These are phyloP conservation scores for Cymbidium sinense DNA, from an alignment of 106 monocot genomes.

Conservation along the genomic window DNA sequence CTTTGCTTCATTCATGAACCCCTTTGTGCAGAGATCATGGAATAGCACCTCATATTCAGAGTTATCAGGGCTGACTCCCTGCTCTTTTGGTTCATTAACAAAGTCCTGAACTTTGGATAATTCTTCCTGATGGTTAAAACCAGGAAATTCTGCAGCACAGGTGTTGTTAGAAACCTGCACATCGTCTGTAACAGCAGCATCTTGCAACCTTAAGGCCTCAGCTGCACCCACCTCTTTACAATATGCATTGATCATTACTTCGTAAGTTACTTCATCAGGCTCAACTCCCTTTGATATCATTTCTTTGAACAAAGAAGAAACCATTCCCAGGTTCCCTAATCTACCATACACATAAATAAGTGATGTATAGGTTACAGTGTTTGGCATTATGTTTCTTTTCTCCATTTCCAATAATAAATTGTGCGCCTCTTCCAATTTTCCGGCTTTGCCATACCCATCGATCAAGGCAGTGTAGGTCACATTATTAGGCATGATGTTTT, in stretches of 20 bases:
- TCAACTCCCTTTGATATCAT: conserved; percentile 41
- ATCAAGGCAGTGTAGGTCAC: conserved; percentile 56
- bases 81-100: conserved; percentile 31
- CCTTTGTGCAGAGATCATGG: conserved; percentile 18
- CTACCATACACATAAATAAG: conserved; percentile 45
- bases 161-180: conserved; percentile 5
- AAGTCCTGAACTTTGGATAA: conserved; percentile 25
- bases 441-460: conserved; percentile 39
- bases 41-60: conserved; percentile 27
- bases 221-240: conserved; percentile 35
- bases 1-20: conserved; percentile 30
- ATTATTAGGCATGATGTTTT: conserved; percentile 37
- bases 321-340: conserved; percentile 28
- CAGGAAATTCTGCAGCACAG: conserved; percentile 27
- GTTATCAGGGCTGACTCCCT: conserved; percentile 22
- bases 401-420: conserved; percentile 56
- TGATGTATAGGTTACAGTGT: conserved; percentile 50
- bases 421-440: conserved; percentile 43
- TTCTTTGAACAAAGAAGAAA: conserved; percentile 48
- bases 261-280: conserved; percentile 52
- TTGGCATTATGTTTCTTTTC: conserved; percentile 39
- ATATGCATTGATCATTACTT: conserved; percentile 37
- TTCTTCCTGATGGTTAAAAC: conserved; percentile 27
- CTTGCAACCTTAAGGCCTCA: conserved; percentile 37
- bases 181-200: conserved; percentile 23